Base-by-base conservation (phyloP, 2,329 filamentous ascomycete genomes). In the Fusarium ramigenum region DNA sequence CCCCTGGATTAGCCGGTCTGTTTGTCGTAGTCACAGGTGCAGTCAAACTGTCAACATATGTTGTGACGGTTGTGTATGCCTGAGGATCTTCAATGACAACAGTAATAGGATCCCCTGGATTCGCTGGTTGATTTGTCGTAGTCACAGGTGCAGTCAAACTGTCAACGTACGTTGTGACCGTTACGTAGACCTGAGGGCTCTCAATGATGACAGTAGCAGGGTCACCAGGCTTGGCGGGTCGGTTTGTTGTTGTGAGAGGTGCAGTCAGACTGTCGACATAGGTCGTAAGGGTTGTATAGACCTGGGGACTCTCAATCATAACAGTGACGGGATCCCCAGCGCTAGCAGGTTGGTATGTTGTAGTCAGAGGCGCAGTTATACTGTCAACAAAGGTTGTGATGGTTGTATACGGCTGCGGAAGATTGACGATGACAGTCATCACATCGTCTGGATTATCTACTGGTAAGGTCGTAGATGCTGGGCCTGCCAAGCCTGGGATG, bases 21-120 rank as follows among this genome's bases (percentile, higher is more conserved):
- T 28, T 28, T 0, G 43, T 46, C 0, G 5, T 19, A 14, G 43
- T 46, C 2, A 49, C 0, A 10, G 56, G 56, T 16, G 42, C n/a
- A 8, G 40, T 59, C 3, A 59, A n/a, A 0, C n/a, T 10, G 10
- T 59, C 19, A 4, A 49, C 10, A 14, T 59, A 59, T 5, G 56
- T 59, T 3, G 56, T 59, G 5, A 21, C 7, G 5, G 56, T 59
- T 23, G 23, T 30, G 4, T 47, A 47, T 11, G 4, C 25, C 19
- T 21, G 25, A 3, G 43, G 43, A 3, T 11, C 9, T 8, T 46
- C 43, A 1, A 46, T 0, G 0, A 46, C 12, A 12, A 46, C 25
- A 1, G 44, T 46, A 0, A 5, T 12, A 1, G 40, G 40, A 16
- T 43, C 40, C 3, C 40, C 40, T 1, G n/a, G 40, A 5, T 43